Percentiles rank a stretch among this genome's conserved stretches.
Conservation (phyloP, 306 rosid genomes). For the Corylus americana region DNA sequence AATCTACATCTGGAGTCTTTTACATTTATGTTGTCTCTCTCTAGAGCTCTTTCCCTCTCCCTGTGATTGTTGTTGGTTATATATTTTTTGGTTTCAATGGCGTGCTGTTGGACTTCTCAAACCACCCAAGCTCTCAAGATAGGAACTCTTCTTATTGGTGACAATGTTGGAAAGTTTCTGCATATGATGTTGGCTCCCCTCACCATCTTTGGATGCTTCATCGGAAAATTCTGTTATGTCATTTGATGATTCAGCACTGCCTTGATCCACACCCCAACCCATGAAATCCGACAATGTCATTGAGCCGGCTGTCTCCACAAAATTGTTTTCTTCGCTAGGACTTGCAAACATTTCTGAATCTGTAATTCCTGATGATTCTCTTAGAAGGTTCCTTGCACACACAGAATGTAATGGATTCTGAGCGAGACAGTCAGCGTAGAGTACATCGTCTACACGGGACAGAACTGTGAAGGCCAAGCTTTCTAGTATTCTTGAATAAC, state of each 20-base stretch:
- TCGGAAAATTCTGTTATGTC: constrained; percentile 36
- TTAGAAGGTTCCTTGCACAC: constrained; percentile 24
- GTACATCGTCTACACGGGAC: constrained; percentile 92
- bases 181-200: constrained; percentile 36
- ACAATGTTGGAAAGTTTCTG: constrained; percentile 47
- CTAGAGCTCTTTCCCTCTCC: constrained; percentile 4
- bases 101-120: constrained; percentile 86
- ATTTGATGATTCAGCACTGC: constrained; percentile 41
- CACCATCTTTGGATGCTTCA: constrained; percentile 40
- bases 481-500: constrained; percentile 92
- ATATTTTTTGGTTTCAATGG: constrained; percentile 29
- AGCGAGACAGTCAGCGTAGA: constrained; percentile 59
- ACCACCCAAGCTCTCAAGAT: constrained; percentile 76
- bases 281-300: constrained; percentile 91
- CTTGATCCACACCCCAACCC: constrained; percentile 78
- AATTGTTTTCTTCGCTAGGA: constrained; percentile 46
- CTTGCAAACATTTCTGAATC: constrained; percentile 40
- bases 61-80: constrained; percentile 3
- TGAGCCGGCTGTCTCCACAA: constrained; percentile 40
- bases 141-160: constrained; percentile 60
- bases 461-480: constrained; percentile 91
- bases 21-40: constrained; percentile 17
- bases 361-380: constrained; percentile 23
- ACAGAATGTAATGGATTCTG: constrained; percentile 49
- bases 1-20: too few relatives aligned